A percentile compares a stretch with the other conserved stretches of the same genome.
These are phyloP conservation scores for Albatrellus ellisii DNA, from an alignment of 768 basidiomycete species.

Conservation along the genomic window DNA sequence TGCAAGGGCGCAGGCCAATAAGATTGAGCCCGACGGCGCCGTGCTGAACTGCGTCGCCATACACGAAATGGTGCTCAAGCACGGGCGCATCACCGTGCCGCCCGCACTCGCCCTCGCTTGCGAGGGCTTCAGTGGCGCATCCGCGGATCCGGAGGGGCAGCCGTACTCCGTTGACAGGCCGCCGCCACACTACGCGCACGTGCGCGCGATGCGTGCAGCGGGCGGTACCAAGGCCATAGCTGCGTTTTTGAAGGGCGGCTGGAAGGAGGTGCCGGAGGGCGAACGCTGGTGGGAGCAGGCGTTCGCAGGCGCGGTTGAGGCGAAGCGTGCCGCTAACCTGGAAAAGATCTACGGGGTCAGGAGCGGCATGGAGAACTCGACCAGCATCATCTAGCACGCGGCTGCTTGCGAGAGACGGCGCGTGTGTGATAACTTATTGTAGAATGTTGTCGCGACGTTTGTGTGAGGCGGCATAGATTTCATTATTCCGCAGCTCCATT, in stretches of 20 bases:
- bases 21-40: conserved; percentile 39
- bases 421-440: too few species aligned
- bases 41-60: conserved; percentile 50
- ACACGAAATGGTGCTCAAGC: conserved; percentile 56
- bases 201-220: conserved; percentile 15
- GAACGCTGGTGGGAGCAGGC: conserved; percentile 63
- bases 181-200: conserved; percentile 33
- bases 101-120: conserved; percentile 46
- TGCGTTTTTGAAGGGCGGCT: conserved; percentile 41
- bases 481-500: too few species aligned
- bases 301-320: conserved; percentile 26
- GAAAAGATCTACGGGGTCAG: conserved; percentile 17
- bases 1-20: conserved; percentile 6
- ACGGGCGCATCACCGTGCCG: conserved; percentile 60
- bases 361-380: conserved; percentile 21
- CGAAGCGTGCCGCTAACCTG: conserved; percentile 17
- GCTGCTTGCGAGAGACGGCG: too few species aligned
- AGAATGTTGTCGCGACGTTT: too few species aligned
- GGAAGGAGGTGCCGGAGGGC: conserved; percentile 43
- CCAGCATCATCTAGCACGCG: too few species aligned
- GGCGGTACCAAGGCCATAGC: conserved; percentile 28
- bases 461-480: too few species aligned
- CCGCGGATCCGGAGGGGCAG: conserved; percentile 6
- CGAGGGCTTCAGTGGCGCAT: conserved; percentile 37
- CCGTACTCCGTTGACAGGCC: conserved; percentile 28